Percentiles rank a stretch among this genome's conserved stretches.
Evolutionary conservation across 2,329 filamentous ascomycete species (phyloP).

Genomic region (Periconia sp.): DNA sequence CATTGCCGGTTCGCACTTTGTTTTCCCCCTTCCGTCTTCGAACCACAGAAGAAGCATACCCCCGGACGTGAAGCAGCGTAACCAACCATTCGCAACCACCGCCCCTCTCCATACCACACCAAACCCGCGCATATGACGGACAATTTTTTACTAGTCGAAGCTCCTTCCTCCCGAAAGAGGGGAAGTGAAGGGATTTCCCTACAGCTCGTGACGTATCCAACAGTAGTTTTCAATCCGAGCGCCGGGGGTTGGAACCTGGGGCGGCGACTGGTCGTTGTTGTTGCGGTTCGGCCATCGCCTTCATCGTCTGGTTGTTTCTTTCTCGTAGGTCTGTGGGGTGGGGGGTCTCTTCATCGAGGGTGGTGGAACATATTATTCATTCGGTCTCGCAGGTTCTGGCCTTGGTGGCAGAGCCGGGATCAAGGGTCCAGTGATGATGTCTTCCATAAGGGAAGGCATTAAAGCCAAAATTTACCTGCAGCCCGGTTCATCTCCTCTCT

Average conservation of each 20-base stretch:
- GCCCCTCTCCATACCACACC: conserved; percentile 16
- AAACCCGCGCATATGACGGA: conserved; percentile 10
- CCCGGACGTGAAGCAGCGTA: background rate
- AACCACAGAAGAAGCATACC: background rate
- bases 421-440: conserved; percentile 25
- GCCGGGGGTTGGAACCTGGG: conserved; percentile 1
- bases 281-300: conserved; percentile 14
- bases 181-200: background rate
- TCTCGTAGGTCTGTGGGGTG: background rate
- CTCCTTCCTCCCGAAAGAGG: background rate
- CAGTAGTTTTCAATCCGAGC: conserved; percentile 31
- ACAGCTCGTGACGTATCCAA: conserved; percentile 12
- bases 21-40: background rate
- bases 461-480: conserved; percentile 24
- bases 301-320: conserved; percentile 3
- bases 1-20: background rate
- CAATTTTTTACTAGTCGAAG: conserved; percentile 23
- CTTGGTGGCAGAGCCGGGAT: background rate
- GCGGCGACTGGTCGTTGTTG: background rate
- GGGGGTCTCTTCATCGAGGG: background rate
- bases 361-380: background rate
- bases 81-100: background rate
- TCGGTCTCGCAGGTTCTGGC: conserved; percentile 3
- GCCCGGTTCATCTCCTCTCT: conserved; percentile 2
- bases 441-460: conserved; percentile 9